These are phyloP conservation scores for Aureobasidium sp. DNA, from an alignment of 2,329 filamentous ascomycete genomes.

Conservation along the genomic window DNA sequence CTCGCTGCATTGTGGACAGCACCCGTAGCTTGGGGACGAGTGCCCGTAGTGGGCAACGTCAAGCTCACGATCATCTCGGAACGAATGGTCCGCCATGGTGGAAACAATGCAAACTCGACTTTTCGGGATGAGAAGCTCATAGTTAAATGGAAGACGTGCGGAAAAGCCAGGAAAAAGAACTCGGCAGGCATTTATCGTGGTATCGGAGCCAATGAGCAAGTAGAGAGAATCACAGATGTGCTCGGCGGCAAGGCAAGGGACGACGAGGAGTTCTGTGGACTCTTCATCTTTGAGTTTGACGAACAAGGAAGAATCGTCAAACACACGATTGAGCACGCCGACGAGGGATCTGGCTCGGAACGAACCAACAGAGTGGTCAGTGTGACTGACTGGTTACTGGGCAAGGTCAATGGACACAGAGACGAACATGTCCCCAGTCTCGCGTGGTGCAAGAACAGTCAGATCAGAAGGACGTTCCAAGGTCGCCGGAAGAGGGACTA, in stretches of 20 bases:
- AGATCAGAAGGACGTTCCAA: slow-evolving; percentile 1
- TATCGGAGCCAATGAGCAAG: slow-evolving; percentile 33
- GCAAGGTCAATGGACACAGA: slow-evolving; percentile 54
- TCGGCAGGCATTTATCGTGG: slow-evolving; percentile 37
- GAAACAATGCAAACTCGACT: slow-evolving; percentile 28
- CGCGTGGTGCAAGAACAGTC: slow-evolving; percentile 28
- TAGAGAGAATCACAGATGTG: slow-evolving; percentile 47
- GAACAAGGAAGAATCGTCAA: slow-evolving; percentile 70
- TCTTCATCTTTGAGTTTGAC: slow-evolving; percentile 97
- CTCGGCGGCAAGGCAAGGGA: slow-evolving; percentile 46
- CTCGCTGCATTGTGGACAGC: slow-evolving; percentile 92
- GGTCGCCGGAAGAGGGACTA: not conserved
- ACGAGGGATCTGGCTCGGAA: slow-evolving; percentile 77
- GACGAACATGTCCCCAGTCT: slow-evolving; percentile 31
- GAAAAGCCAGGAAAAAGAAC: slow-evolving; percentile 39
- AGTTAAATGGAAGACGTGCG: slow-evolving; percentile 76
- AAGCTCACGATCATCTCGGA: slow-evolving; percentile 80
- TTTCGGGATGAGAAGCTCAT: slow-evolving; percentile 67
- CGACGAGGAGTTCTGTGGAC: slow-evolving; percentile 72
- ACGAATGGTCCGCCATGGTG: slow-evolving; percentile 62
- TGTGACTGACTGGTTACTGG: slow-evolving; percentile 88
- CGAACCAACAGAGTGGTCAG: slow-evolving; percentile 78
- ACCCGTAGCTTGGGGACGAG: slow-evolving; percentile 87
- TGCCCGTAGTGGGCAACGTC: slow-evolving; percentile 86
- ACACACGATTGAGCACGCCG: slow-evolving; percentile 90